Evolutionary conservation across 108 stramenopile species (phyloP).

Genomic region (Nitzschia palea): DNA sequence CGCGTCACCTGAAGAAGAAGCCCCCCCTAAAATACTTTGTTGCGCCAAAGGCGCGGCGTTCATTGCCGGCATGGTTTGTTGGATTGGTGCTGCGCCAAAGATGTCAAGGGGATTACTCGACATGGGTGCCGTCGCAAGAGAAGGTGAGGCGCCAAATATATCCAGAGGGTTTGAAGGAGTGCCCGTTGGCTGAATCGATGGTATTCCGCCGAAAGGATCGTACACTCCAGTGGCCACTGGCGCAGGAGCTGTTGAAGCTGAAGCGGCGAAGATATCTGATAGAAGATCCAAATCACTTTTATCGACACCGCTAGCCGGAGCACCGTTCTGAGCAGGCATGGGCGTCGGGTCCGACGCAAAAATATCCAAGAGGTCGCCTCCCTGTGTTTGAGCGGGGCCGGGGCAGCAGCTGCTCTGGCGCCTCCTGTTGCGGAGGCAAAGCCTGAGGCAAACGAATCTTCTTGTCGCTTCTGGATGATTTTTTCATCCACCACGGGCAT

Average conservation of each 20-base stretch:
- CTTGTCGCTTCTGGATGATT: constrained; percentile 69
- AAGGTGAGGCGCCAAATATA: constrained; percentile 57
- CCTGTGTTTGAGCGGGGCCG: constrained; percentile 30
- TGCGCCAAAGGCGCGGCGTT: constrained; percentile 31
- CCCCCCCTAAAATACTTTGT: constrained; percentile 4
- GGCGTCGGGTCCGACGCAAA: constrained; percentile 73
- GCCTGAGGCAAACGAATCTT: constrained; percentile 13
- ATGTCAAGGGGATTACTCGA: constrained; percentile 45
- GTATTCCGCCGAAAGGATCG: constrained; percentile 36
- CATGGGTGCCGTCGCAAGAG: constrained; percentile 29
- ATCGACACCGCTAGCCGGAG: constrained; percentile 16
- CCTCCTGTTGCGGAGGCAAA: constrained; percentile 20
- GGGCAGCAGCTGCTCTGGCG: constrained; percentile 16
- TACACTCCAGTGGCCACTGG: constrained; percentile 31
- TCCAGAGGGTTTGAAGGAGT: constrained; percentile 50
- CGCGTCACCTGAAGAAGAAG: not conserved
- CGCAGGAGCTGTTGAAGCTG: constrained; percentile 45
- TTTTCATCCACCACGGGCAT: constrained; percentile 95
- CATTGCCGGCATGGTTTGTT: constrained; percentile 16
- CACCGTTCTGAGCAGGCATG: constrained; percentile 49
- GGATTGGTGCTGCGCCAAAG: constrained; percentile 44
- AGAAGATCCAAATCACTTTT: constrained; percentile 87
- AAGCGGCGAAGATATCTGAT: constrained; percentile 86
- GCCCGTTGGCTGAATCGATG: constrained; percentile 19
- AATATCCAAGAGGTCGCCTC: constrained; percentile 90